Evolutionary conservation across 2,329 filamentous ascomycete species (phyloP).

Genomic region (Rugonectria rugulosa): DNA sequence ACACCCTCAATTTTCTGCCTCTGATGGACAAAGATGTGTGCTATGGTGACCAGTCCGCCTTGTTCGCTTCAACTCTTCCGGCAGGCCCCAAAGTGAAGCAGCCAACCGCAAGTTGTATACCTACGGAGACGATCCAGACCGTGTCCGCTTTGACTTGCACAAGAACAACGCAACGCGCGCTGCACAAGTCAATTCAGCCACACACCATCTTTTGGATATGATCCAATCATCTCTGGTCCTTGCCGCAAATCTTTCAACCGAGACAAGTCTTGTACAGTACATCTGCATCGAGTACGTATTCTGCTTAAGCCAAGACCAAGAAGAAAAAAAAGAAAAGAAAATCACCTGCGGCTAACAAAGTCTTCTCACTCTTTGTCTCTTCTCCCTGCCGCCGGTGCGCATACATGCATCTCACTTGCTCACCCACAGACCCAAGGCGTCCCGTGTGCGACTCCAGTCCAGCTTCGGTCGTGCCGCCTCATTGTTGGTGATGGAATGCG

Average conservation of each 20-base stretch:
- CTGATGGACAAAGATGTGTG: not conserved
- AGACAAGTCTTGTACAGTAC: too few relatives aligned
- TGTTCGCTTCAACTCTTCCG: not conserved
- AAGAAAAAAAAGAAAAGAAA: conserved; percentile 17
- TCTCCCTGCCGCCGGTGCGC: not conserved
- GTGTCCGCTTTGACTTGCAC: not conserved
- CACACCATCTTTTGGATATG: conserved; percentile 3
- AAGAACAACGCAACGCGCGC: not conserved
- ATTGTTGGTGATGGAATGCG: conserved; percentile 18
- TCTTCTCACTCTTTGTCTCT: not conserved
- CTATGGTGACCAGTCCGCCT: not conserved
- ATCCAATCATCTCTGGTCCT: conserved; percentile 23
- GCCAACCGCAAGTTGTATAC: not conserved
- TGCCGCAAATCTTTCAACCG: conserved; percentile 13
- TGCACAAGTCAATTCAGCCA: too few relatives aligned
- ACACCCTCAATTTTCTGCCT: not conserved
- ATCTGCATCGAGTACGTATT: too few relatives aligned
- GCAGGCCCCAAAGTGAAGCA: not conserved
- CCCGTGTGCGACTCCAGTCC: conserved; percentile 8
- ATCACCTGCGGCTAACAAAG: conserved; percentile 7
- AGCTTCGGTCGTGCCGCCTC: conserved; percentile 28
- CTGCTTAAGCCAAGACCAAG: too few relatives aligned
- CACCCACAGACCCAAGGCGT: conserved; percentile 12
- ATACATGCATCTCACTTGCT: too few relatives aligned
- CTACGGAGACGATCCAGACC: too few relatives aligned